These are phyloP conservation scores for Wickerhamomyces alni DNA, from an alignment of 805 yeast genomes.

Conservation along the genomic window DNA sequence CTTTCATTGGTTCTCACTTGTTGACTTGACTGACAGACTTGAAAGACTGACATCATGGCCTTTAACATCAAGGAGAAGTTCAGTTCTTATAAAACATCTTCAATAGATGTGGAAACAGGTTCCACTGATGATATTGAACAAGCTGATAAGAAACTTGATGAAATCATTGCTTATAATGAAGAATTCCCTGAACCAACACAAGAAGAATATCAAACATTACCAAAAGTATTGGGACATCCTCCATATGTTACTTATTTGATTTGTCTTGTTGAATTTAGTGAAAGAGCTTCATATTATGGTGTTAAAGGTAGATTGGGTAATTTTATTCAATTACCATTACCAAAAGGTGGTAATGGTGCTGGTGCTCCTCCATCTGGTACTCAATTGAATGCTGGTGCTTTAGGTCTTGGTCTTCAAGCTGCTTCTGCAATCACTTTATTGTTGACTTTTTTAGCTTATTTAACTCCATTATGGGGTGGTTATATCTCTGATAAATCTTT, in stretches of 20 bases:
- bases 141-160: slow-evolving; percentile 1
- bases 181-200: slow-evolving; percentile 36
- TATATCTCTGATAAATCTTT: slow-evolving; percentile 66
- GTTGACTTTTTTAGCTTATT: slow-evolving; percentile 78
- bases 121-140: neutral
- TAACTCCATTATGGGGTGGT: slow-evolving; percentile 76
- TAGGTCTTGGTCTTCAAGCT: slow-evolving; percentile 52
- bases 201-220: slow-evolving; percentile 30
- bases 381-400: slow-evolving; percentile 40
- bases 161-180: slow-evolving; percentile 10
- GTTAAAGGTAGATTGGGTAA: slow-evolving; percentile 71
- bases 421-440: slow-evolving; percentile 71
- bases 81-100: neutral
- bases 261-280: slow-evolving; percentile 69
- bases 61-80: neutral
- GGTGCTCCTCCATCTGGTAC: slow-evolving; percentile 20
- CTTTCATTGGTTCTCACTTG: no score
- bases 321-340: slow-evolving; percentile 57
- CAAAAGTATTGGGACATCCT: slow-evolving; percentile 39
- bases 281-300: slow-evolving; percentile 79
- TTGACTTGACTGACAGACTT: no score
- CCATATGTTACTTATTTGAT: slow-evolving; percentile 45
- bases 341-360: slow-evolving; percentile 32
- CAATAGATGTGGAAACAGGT: neutral
- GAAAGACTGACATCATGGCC: neutral